phyloP scores from a whole-genome alignment of 2,329 filamentous ascomycete genomes.

The Teratosphaeria gauchensis region DNA sequence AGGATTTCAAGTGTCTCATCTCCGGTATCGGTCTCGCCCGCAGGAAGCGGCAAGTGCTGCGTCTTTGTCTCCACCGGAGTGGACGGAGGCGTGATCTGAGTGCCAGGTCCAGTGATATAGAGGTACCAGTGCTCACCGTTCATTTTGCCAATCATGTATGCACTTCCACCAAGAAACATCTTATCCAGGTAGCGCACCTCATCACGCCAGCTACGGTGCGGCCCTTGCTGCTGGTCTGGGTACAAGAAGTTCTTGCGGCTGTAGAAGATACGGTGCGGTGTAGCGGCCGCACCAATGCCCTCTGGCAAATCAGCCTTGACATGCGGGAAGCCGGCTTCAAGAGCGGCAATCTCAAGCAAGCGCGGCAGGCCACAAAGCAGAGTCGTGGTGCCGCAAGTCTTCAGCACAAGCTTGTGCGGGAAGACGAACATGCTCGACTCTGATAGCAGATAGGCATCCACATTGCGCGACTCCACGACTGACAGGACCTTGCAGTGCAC shows the following conservation, averaged over 20 bases:
- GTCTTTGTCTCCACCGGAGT: conserved; percentile 57
- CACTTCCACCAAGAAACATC: conserved; percentile 84
- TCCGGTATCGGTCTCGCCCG: conserved; percentile 33
- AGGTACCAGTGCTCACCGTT: conserved; percentile 99
- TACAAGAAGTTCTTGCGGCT: conserved; percentile 98
- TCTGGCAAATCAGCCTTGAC: conserved; percentile 56
- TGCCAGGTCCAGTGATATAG: conserved; percentile 84
- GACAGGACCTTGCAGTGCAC: conserved; percentile 98
- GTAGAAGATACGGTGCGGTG: conserved; percentile 94
- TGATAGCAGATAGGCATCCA: conserved; percentile 93
- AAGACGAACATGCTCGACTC: conserved; percentile 99
- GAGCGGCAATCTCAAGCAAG: conserved; percentile 82
- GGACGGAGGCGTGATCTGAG: conserved; percentile 67
- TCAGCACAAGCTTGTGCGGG: conserved; percentile 97
- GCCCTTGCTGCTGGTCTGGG: conserved; percentile 84
- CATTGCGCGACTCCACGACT: conserved; percentile 81
- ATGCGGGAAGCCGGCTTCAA: conserved; percentile 81
- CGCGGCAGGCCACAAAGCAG: conserved; percentile 80
- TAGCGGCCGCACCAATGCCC: conserved; percentile 66
- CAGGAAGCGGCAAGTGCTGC: conserved; percentile 49
- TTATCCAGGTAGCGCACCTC: conserved; percentile 89
- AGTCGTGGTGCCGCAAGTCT: conserved; percentile 96
- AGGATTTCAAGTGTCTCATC: conserved; percentile 68
- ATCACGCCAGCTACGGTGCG: conserved; percentile 94
- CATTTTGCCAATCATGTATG: conserved; percentile 99